Base-by-base conservation (phyloP, 495 filamentous ascomycete genomes). In the Lichenothelia convexa region DNA sequence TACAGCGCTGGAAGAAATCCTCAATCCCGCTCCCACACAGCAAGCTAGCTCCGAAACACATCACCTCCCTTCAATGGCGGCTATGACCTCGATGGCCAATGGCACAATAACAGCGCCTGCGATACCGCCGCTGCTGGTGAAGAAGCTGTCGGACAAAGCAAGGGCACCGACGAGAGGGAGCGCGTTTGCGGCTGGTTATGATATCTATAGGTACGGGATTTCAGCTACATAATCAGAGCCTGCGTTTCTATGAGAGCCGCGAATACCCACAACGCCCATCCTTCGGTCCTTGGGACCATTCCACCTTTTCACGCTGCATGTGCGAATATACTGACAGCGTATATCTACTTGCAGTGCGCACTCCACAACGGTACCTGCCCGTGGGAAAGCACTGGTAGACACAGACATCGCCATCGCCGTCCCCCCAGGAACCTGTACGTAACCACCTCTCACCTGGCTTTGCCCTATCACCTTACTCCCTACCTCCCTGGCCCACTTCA, bases 341-440 rank as follows among this genome's bases (percentile, higher is more conserved):
- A 4, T 30, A 34, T 16, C 11, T 36, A 32, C 8, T 20, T 19
- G 64, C 50, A 75, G 75, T 33, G 67, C 85, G 3, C 69, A 69
- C 45, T 67, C 74, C 30, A 76, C 80, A 6, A 66, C 66, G 1
- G 73, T 97, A 21, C 83, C 83, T 0, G 73, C 78, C 13, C 65
- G 82, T 44, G 86, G 85, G 34, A 86, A 86, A 59, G 82, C 59
- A 3, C 54, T 92, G 24, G 84, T 93, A 18, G 81, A 91, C 45
- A 94, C 89, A 11, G 89, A 83, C 45, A 74, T 97, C 46, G 68
- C 71, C 19, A 82, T 97, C 60, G 80, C 84, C 12, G 76, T 93
- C 15, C 86, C 89, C 0, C 75, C 70, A 19, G 82, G 78, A 20
- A 91, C 82, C 9, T 94, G 82, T 92, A 66, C 22, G 74, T 64